phyloP scores from a whole-genome alignment of 345 rosid genomes.

The Lumnitzera littorea region DNA sequence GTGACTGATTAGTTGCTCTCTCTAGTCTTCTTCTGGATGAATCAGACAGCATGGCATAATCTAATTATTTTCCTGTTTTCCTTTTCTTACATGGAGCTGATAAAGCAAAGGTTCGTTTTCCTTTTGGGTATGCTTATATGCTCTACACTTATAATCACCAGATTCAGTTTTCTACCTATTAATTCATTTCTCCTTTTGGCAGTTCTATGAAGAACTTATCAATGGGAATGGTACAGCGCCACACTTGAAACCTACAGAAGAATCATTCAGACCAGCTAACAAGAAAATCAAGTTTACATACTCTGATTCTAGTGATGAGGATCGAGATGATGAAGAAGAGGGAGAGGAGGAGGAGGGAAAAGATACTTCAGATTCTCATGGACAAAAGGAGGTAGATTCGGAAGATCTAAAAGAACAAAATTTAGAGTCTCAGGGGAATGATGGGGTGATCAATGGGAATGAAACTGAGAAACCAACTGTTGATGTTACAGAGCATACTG shows the following conservation, averaged over 20 bases:
- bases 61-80: too few relatives aligned
- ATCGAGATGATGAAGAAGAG: conserved; percentile 25
- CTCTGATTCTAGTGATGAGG: conserved; percentile 46
- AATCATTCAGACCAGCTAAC: conserved; percentile 45
- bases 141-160: not conserved
- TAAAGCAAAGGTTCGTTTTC: too few relatives aligned
- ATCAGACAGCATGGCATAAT: too few relatives aligned
- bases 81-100: too few relatives aligned
- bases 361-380: conserved; percentile 6
- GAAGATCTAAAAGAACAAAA: conserved; percentile 27
- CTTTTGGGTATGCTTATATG: too few relatives aligned
- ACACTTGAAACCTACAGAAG: conserved; percentile 20
- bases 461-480: conserved; percentile 18
- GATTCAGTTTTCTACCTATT: not conserved
- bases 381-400: conserved; percentile 15
- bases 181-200: conserved; percentile 7
- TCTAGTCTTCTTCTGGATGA: too few relatives aligned
- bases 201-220: conserved; percentile 85
- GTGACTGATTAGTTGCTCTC: too few relatives aligned
- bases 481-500: conserved; percentile 17
- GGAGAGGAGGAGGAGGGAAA: conserved; percentile 26
- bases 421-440: conserved; percentile 14
- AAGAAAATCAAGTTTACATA: conserved; percentile 75
- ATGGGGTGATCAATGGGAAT: conserved; percentile 17
- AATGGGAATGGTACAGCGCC: conserved; percentile 33